A percentile compares a stretch with the other conserved stretches of the same genome.
These are phyloP conservation scores for Arthromyces matolae DNA, from an alignment of 768 basidiomycete genomes.

Conservation along the genomic window DNA sequence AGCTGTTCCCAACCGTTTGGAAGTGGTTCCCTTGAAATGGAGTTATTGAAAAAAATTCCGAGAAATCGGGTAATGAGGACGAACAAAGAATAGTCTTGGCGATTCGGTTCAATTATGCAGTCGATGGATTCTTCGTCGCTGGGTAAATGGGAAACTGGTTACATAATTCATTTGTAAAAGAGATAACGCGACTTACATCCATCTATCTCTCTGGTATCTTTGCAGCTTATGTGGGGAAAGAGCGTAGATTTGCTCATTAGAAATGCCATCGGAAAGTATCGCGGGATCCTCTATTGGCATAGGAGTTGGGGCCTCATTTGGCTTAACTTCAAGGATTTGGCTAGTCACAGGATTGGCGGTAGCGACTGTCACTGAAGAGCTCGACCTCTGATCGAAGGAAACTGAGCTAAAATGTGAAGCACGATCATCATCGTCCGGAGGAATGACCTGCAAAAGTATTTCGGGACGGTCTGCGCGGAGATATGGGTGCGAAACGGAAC, in stretches of 20 bases:
- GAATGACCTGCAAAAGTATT: neutral
- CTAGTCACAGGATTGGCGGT: neutral
- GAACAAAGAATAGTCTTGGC: neutral
- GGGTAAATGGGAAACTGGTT: too few species aligned
- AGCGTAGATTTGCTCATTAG: neutral
- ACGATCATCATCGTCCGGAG: neutral
- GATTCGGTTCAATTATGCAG: neutral
- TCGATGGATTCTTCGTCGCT: neutral
- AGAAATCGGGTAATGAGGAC: neutral
- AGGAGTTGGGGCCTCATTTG: neutral
- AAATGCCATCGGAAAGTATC: too few species aligned
- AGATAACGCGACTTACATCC: neutral
- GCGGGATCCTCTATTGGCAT: neutral
- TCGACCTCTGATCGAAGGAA: neutral
- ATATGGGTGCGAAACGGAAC: neutral
- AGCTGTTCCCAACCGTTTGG: slow-evolving; percentile 8
- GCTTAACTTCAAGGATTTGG: neutral
- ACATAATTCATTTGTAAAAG: neutral
- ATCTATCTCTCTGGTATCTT: neutral
- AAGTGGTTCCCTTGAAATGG: slow-evolving; percentile 2
- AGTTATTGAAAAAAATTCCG: neutral
- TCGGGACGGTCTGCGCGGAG: neutral
- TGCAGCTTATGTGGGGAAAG: neutral
- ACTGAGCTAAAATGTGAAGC: neutral
- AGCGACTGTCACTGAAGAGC: neutral